A percentile compares a stretch with the other conserved stretches of the same genome.
phyloP scores from a whole-genome alignment of 139 green algal species.

The Astrephomene gubernaculifera region DNA sequence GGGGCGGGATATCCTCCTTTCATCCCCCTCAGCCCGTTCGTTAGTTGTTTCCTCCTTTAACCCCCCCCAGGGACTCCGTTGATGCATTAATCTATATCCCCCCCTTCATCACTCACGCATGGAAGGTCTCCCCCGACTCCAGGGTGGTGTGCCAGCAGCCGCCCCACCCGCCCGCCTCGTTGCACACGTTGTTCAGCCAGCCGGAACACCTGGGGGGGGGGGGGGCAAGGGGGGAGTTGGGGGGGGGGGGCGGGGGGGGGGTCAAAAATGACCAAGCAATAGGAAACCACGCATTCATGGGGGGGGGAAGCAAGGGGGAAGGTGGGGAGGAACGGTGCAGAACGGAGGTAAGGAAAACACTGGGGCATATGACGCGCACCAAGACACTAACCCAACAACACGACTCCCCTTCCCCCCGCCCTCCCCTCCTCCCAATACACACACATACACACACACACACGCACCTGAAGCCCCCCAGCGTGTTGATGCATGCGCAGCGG shows the following conservation, averaged over 20 bases:
- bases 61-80: not conserved
- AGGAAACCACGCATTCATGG: not conserved
- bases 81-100: not conserved
- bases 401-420: too few relatives aligned
- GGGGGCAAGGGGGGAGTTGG: not conserved
- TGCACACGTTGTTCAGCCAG: conserved; percentile 74
- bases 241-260: not conserved
- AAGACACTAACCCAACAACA: too few relatives aligned
- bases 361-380: not conserved
- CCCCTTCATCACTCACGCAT: not conserved
- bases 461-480: conserved; percentile 77
- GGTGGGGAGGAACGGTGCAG: not conserved
- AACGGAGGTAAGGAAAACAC: not conserved
- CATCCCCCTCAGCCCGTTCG: not conserved
- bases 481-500: conserved; percentile 86
- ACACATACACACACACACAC: not conserved
- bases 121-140: not conserved
- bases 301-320: not conserved
- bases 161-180: conserved; percentile 53
- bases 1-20: not conserved
- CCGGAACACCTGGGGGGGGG: conserved; percentile 69
- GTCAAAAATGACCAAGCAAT: not conserved
- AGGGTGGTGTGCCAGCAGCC: conserved; percentile 73
- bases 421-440: too few relatives aligned
- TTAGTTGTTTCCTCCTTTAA: not conserved